A percentile compares a stretch with the other conserved stretches of the same genome.
Conservation (phyloP, 1,139 yeast genomes). For the Sugiyamaella xylanicola region DNA sequence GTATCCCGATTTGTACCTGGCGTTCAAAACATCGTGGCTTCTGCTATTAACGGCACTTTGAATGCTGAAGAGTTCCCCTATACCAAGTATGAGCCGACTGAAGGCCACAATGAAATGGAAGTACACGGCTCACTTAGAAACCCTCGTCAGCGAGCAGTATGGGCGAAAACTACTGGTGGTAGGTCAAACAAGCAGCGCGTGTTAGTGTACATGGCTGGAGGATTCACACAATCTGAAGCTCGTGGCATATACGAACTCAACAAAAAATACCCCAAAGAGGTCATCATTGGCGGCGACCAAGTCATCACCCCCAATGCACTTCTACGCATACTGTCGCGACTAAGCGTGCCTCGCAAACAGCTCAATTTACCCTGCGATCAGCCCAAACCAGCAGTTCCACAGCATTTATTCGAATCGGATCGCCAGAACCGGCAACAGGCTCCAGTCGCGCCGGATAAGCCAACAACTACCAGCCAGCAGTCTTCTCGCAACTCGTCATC, state of each 20-base stretch:
- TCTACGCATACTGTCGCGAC: conserved; percentile 41
- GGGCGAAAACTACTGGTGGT: conserved; percentile 63
- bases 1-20: conserved; percentile 81
- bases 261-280: conserved; percentile 62
- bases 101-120: conserved; percentile 50
- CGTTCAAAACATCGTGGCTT: conserved; percentile 58
- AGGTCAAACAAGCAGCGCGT: conserved; percentile 66
- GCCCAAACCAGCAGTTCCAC: conserved; percentile 37
- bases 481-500: neutral
- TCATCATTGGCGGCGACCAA: conserved; percentile 82
- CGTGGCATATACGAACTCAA: conserved; percentile 76
- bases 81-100: conserved; percentile 69
- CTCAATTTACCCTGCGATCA: conserved; percentile 39
- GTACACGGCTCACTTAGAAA: conserved; percentile 59
- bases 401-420: conserved; percentile 37
- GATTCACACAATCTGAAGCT: conserved; percentile 80
- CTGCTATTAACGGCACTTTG: conserved; percentile 51
- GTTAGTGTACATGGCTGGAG: conserved; percentile 83
- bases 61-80: conserved; percentile 70
- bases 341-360: conserved; percentile 36
- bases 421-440: conserved; percentile 28
- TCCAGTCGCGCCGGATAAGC: neutral
- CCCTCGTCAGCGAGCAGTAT: conserved; percentile 75
- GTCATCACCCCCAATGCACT: conserved; percentile 64
- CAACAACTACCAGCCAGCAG: neutral